A percentile compares a stretch with the other conserved stretches of the same genome.
phyloP scores from a whole-genome alignment of 1,284 basidiomycete species.

The Leccinum glutinopallens region DNA sequence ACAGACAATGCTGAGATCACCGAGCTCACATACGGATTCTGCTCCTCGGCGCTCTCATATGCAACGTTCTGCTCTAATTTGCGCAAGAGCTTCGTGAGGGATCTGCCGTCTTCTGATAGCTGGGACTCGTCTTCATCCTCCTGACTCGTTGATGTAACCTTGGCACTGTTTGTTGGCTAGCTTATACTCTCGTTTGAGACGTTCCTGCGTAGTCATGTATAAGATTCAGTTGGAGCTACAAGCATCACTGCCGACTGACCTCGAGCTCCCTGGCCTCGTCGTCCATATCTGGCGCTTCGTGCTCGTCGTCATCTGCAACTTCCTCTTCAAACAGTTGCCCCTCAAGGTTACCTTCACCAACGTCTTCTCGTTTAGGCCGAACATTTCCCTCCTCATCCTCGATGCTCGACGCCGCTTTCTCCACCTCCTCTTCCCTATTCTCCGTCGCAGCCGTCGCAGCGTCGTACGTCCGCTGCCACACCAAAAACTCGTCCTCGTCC shows the following conservation, averaged over 20 bases:
- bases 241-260: conserved; percentile 42
- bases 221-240: conserved; percentile 1
- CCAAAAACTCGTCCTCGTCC: conserved; percentile 80
- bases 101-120: conserved; percentile 70
- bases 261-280: conserved; percentile 87
- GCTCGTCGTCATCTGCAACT: conserved; percentile 89
- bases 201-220: conserved; percentile 54
- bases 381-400: conserved; percentile 63
- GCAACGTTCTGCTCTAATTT: conserved; percentile 72
- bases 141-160: conserved; percentile 67
- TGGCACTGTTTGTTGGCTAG: conserved; percentile 74
- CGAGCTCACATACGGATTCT: conserved; percentile 79
- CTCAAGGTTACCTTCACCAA: conserved; percentile 74
- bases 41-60: conserved; percentile 81
- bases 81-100: conserved; percentile 76
- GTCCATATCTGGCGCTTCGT: conserved; percentile 66
- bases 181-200: conserved; percentile 81
- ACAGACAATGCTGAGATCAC: conserved; percentile 43
- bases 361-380: conserved; percentile 56
- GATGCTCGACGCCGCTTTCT: conserved; percentile 86
- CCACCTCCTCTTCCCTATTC: conserved; percentile 89
- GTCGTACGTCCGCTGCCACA: conserved; percentile 85
- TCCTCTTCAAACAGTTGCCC: conserved; percentile 84
- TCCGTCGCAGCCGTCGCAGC: conserved; percentile 74
- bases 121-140: conserved; percentile 65